These are phyloP conservation scores for Candida chilensis DNA, from an alignment of 805 yeast genomes.

Conservation along the genomic window DNA sequence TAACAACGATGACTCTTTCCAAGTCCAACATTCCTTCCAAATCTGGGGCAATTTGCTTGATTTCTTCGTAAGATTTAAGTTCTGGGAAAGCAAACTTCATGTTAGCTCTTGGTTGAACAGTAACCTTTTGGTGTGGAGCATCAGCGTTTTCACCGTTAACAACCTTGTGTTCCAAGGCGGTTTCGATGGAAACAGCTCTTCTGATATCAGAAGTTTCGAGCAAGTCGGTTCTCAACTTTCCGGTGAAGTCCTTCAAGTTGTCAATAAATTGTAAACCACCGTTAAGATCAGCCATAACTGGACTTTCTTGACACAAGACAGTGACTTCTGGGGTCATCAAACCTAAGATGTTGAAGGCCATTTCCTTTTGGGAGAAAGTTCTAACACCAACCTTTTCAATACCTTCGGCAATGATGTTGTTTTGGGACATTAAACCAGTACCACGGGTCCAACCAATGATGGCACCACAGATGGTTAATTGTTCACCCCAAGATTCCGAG, in stretches of 20 bases:
- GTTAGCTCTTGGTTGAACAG: conserved; percentile 89
- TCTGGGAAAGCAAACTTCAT: conserved; percentile 90
- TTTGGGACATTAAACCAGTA: conserved; percentile 96
- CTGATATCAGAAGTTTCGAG: conserved; percentile 83
- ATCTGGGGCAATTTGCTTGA: conserved; percentile 61
- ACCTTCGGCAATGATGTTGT: conserved; percentile 96
- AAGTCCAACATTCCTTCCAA: conserved; percentile 88
- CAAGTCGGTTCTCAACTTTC: conserved; percentile 67
- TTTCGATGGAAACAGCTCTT: conserved; percentile 91
- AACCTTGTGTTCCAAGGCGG: conserved; percentile 78
- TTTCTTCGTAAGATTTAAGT: conserved; percentile 66
- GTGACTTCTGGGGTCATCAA: conserved; percentile 81
- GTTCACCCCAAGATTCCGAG: conserved; percentile 94
- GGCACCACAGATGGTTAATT: conserved; percentile 96
- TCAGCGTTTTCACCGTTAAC: conserved; percentile 86
- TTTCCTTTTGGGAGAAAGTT: conserved; percentile 97
- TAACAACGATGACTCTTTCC: conserved; percentile 86
- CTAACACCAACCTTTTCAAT: conserved; percentile 93
- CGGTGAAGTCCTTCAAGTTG: conserved; percentile 82
- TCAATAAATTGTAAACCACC: conserved; percentile 96
- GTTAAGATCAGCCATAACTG: conserved; percentile 96
- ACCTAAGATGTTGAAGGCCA: conserved; percentile 98
- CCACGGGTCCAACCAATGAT: conserved; percentile 99
- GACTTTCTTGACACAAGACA: conserved; percentile 82
- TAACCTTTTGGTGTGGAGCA: conserved; percentile 69